Evolutionary conservation across 768 basidiomycete genomes (phyloP), one percentile per base, ranked within the genome.

Genomic region (Zangia roseola): DNA sequence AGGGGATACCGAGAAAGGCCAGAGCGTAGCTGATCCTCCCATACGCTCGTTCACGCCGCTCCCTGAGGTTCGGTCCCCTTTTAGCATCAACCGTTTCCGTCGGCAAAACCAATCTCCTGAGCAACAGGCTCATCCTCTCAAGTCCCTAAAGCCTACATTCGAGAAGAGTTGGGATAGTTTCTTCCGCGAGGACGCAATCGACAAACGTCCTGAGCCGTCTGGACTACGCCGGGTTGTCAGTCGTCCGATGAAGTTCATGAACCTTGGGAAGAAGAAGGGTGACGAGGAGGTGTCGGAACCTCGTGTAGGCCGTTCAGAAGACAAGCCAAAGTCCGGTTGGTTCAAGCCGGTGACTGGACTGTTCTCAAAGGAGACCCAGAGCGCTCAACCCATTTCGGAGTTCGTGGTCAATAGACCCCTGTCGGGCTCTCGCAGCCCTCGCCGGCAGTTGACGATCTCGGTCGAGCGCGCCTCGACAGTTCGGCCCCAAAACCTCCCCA

Each of bases 11-110:
- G 58, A 63, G 48, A 62, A 68, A 47, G 61, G 54, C 26, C 36
- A 55, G 19, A 50, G 49, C n/a, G 31, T 43, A 33, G 33, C 28
- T 35, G 55, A 64, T 46, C 51, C 58, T 24, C 64, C 73, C 34
- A 54, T 76, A 16, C 70, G 70, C 14, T 74, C 74, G 20, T 83
- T 83, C 50, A 78, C 77, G 24, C 82, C 80, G 7, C 65, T 79
- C 52, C 75, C 77, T n/a, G 66, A 69, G 35, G 43, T 19, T 71
- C 70, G 31, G 48, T 65, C 63, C 35, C 52, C 61, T 10, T 54
- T 61, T 24, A 63, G 56, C 40, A 53, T 66, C 33, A 69, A 69
- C 49, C 68, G 71, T 5, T 73, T 76, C 53, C 68, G 69, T 55
- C 59, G 65, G 19, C 67, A 74, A n/a, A 67, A 60, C 40, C 67